phyloP scores from a whole-genome alignment of 495 filamentous ascomycete species.

The Aspergillus taichungensis region DNA sequence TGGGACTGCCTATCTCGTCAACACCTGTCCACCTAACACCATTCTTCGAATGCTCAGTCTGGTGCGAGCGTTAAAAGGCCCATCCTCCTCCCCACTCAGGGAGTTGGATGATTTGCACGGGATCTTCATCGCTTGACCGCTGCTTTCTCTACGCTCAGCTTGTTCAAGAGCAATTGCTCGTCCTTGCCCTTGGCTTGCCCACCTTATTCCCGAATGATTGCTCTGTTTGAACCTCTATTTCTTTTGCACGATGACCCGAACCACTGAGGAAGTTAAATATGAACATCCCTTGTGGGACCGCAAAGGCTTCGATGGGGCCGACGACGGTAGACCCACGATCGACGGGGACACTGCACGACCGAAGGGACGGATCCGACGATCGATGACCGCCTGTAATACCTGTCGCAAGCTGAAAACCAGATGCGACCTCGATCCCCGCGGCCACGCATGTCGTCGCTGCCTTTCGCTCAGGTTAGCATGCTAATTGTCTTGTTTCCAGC shows the following conservation, averaged over 20 bases:
- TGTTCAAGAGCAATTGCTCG: too few relatives aligned
- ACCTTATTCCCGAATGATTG: not conserved
- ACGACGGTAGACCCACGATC: slow-evolving; percentile 20
- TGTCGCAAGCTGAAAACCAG: slow-evolving; percentile 38
- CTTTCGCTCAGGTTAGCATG: slow-evolving; percentile 27
- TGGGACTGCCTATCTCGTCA: slow-evolving; percentile 8
- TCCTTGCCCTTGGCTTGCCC: not conserved
- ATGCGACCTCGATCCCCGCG: slow-evolving; percentile 32
- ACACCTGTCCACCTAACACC: slow-evolving; percentile 7
- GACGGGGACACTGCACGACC: slow-evolving; percentile 22
- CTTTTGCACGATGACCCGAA: slow-evolving; percentile 21
- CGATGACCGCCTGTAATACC: slow-evolving; percentile 36
- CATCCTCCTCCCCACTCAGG: slow-evolving; percentile 5
- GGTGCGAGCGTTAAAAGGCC: slow-evolving; percentile 9
- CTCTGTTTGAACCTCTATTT: not conserved
- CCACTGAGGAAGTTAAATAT: slow-evolving; percentile 14
- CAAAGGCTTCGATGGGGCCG: slow-evolving; percentile 17
- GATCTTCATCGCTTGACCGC: not conserved
- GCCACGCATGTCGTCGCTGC: slow-evolving; percentile 35
- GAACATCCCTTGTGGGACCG: slow-evolving; percentile 22
- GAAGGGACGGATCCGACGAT: slow-evolving; percentile 31
- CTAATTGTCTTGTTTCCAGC: not conserved
- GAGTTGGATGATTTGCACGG: slow-evolving; percentile 6
- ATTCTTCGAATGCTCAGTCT: slow-evolving; percentile 2
- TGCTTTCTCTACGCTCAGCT: too few relatives aligned